Evolutionary conservation across 768 basidiomycete genomes (phyloP).

Genomic region (Trametes gibbosa): DNA sequence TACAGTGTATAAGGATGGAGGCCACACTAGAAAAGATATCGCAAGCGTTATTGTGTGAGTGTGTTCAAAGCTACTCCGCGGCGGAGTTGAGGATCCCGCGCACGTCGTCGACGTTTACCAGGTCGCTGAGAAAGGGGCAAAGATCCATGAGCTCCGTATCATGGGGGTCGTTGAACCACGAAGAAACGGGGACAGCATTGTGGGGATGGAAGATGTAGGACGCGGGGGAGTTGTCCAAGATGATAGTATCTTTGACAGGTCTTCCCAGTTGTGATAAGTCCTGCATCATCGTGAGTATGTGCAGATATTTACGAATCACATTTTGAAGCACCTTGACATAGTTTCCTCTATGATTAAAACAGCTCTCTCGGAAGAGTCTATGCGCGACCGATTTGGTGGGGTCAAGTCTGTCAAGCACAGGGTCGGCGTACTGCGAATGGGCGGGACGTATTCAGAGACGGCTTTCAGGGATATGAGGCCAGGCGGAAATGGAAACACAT

Average conservation of each 20-base stretch:
- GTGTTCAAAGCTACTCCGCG: slow-evolving; percentile 14
- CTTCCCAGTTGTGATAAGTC: slow-evolving; percentile 96
- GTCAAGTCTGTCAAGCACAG: slow-evolving; percentile 96
- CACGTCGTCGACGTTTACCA: slow-evolving; percentile 65
- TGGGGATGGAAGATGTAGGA: slow-evolving; percentile 99
- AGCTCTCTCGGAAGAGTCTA: slow-evolving; percentile 94
- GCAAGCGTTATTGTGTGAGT: neutral
- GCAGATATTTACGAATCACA: neutral
- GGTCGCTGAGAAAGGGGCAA: slow-evolving; percentile 89
- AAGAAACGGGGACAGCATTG: slow-evolving; percentile 97
- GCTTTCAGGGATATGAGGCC: neutral
- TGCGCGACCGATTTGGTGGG: slow-evolving; percentile 88
- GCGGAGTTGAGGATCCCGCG: slow-evolving; percentile 42
- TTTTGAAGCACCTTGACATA: slow-evolving; percentile 85
- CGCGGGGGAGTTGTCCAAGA: slow-evolving; percentile 98
- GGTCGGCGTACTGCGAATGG: slow-evolving; percentile 84
- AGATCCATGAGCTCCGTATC: slow-evolving; percentile 96
- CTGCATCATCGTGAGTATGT: slow-evolving; percentile 39
- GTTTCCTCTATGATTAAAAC: slow-evolving; percentile 98
- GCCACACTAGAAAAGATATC: neutral
- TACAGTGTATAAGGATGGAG: neutral
- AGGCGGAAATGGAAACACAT: neutral
- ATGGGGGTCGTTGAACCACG: slow-evolving; percentile 99
- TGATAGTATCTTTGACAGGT: slow-evolving; percentile 90
- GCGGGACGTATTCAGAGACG: neutral